These are phyloP conservation scores for Colletotrichum navitas DNA, from an alignment of 2,329 filamentous ascomycete genomes.

Conservation along the genomic window DNA sequence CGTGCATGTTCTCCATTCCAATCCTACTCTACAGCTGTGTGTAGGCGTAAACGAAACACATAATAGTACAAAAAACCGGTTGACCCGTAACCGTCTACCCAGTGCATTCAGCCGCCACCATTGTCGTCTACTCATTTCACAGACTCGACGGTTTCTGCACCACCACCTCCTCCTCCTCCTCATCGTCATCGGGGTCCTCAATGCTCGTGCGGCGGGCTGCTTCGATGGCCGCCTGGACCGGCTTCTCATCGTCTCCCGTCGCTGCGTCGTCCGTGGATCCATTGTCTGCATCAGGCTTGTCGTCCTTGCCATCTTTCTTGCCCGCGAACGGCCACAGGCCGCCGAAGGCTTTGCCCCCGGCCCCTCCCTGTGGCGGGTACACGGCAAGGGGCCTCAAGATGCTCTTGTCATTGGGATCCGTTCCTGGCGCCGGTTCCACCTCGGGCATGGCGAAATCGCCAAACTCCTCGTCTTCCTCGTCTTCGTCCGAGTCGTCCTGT, in stretches of 20 bases:
- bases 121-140: conserved; percentile 24
- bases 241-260: conserved; percentile 56
- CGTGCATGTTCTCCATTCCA: conserved; percentile 31
- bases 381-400: conserved; percentile 68
- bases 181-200: conserved; percentile 69
- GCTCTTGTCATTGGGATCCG: conserved; percentile 54
- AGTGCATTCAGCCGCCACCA: conserved; percentile 15
- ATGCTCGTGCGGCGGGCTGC: conserved; percentile 69
- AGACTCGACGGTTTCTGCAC: conserved; percentile 39
- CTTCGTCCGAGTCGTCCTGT: conserved; percentile 61
- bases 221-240: conserved; percentile 62
- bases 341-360: conserved; percentile 55
- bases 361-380: conserved; percentile 60
- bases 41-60: conserved; percentile 39
- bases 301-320: conserved; percentile 51
- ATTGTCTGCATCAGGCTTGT: conserved; percentile 44
- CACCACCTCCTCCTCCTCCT: conserved; percentile 62
- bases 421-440: conserved; percentile 52
- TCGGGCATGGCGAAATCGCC: conserved; percentile 78
- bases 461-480: conserved; percentile 72
- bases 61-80: conserved; percentile 37
- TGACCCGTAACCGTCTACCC: conserved; percentile 10
- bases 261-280: conserved; percentile 46
- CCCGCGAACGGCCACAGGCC: conserved; percentile 69
- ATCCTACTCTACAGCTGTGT: conserved; percentile 30